Evolutionary conservation across 495 filamentous ascomycete species (phyloP).

Genomic region (Amphirosellinia nigrospora): DNA sequence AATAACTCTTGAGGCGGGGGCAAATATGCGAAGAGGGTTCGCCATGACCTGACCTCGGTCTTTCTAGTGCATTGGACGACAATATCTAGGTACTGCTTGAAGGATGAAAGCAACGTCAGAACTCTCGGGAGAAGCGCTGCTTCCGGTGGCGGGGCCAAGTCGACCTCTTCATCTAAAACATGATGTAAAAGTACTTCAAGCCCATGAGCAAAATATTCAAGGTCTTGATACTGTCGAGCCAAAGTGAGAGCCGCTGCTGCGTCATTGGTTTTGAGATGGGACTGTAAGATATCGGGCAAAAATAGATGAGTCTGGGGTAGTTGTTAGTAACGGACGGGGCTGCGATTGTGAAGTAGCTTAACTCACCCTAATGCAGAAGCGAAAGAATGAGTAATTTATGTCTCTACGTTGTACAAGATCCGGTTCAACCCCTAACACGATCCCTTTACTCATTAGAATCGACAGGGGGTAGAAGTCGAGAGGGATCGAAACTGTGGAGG

Average conservation of each 20-base stretch:
- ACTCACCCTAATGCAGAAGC: slow-evolving; percentile 79
- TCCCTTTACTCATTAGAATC: slow-evolving; percentile 78
- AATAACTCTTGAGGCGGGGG: slow-evolving; percentile 90
- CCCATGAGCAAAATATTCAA: slow-evolving; percentile 91
- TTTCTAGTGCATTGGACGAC: slow-evolving; percentile 98
- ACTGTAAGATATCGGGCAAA: slow-evolving; percentile 82
- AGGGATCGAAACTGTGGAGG: slow-evolving; percentile 66
- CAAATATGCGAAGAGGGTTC: slow-evolving; percentile 86
- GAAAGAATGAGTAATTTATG: slow-evolving; percentile 83
- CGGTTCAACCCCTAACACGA: slow-evolving; percentile 87
- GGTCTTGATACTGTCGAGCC: slow-evolving; percentile 79
- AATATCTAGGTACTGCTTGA: slow-evolving; percentile 89
- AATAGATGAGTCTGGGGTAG: slow-evolving; percentile 78
- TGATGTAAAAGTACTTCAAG: slow-evolving; percentile 92
- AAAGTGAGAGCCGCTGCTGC: slow-evolving; percentile 75
- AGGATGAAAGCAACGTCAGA: slow-evolving; percentile 86
- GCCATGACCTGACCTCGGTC: slow-evolving; percentile 94
- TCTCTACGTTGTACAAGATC: slow-evolving; percentile 92
- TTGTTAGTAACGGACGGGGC: slow-evolving; percentile 31
- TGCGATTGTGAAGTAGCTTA: neutral
- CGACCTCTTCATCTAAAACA: slow-evolving; percentile 93
- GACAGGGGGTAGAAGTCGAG: slow-evolving; percentile 96
- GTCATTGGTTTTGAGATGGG: slow-evolving; percentile 73
- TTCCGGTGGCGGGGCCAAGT: slow-evolving; percentile 68
- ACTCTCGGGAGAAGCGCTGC: slow-evolving; percentile 83